These are phyloP conservation scores for Raddia guianensis DNA, from an alignment of 176 grass and related monocot species.

Conservation along the genomic window DNA sequence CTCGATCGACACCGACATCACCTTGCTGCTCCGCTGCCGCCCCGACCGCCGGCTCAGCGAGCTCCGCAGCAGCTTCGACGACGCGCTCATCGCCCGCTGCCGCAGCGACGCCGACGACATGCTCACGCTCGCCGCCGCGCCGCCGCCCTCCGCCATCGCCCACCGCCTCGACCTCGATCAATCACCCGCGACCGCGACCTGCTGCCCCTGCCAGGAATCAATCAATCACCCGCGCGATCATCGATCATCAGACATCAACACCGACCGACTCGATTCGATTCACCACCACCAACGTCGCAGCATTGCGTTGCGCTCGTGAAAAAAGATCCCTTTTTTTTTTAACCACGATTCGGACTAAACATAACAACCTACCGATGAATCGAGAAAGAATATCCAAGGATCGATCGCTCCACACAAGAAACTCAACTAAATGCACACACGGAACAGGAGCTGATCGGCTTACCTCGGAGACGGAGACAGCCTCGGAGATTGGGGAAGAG, in stretches of 20 bases:
- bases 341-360: background rate
- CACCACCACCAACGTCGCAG: no score
- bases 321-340: background rate
- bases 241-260: no score
- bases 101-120: slow-evolving; percentile 53
- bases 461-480: slow-evolving; percentile 31
- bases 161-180: no score
- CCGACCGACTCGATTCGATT: no score
- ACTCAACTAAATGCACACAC: background rate
- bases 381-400: background rate
- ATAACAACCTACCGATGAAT: background rate
- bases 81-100: slow-evolving; percentile 77
- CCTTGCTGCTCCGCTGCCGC: slow-evolving; percentile 92
- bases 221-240: no score
- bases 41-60: slow-evolving; percentile 60
- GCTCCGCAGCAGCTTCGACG: slow-evolving; percentile 80
- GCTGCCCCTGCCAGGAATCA: no score
- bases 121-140: slow-evolving; percentile 22
- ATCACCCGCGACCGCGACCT: no score
- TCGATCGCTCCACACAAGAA: background rate
- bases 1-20: slow-evolving; percentile 91
- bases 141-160: background rate
- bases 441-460: background rate
- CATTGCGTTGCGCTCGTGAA: background rate
- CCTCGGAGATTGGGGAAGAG: slow-evolving; percentile 18